phyloP scores from a whole-genome alignment of 2,329 filamentous ascomycete genomes.

The Westerdykella ornata region DNA sequence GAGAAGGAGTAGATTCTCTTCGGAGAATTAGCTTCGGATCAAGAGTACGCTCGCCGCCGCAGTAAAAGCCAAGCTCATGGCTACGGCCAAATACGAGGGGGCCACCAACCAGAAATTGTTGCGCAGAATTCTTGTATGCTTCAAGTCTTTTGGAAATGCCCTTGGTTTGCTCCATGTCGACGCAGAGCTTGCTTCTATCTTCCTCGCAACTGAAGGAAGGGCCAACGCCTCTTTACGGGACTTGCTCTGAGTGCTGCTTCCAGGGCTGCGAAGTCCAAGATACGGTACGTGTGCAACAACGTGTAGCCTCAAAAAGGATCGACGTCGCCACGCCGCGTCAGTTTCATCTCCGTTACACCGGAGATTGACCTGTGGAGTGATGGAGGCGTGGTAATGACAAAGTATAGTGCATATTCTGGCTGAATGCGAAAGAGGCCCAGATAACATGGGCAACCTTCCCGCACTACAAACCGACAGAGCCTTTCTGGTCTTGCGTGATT shows the following conservation, averaged over 20 bases:
- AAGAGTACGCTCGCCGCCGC: too few relatives aligned
- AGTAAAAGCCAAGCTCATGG: too few relatives aligned
- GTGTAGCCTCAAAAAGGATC: too few relatives aligned
- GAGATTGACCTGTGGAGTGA: constrained; percentile 1
- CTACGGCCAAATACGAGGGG: too few relatives aligned
- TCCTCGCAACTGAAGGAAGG: background rate
- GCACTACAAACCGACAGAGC: background rate
- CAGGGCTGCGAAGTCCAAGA: too few relatives aligned
- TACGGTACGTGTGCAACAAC: too few relatives aligned
- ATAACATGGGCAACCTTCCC: constrained; percentile 1
- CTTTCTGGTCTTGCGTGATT: background rate
- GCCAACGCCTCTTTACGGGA: too few relatives aligned
- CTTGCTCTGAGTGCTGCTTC: too few relatives aligned
- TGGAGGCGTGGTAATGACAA: background rate
- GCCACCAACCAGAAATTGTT: constrained; percentile 4
- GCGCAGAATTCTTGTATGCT: constrained; percentile 3
- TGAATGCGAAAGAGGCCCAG: constrained; percentile 4
- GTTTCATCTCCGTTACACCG: background rate
- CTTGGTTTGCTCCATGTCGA: constrained; percentile 3
- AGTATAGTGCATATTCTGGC: constrained; percentile 1
- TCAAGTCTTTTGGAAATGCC: constrained; percentile 1
- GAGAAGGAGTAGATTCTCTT: constrained; percentile 21
- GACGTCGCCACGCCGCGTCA: background rate
- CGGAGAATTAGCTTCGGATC: background rate
- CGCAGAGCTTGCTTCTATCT: background rate